Base-by-base conservation (phyloP, 257 asterid species). In the Penstemon eatonii region DNA sequence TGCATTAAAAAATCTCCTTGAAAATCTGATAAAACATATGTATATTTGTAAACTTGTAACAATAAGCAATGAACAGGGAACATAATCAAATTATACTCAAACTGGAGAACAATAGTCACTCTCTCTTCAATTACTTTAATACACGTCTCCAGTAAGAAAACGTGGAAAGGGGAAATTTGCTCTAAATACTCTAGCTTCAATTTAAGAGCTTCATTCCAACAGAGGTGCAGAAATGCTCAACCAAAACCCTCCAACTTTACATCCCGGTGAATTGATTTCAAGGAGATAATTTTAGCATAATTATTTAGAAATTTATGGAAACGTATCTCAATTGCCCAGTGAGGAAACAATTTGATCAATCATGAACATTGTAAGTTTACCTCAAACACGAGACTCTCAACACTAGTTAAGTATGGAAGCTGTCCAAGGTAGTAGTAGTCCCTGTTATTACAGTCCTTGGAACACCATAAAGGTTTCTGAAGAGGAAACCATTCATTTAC, bases 391-490 rank as follows among this genome's bases (percentile, higher is more conserved):
- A 94, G 82, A 82, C 93, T 87, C 83, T 81, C 96, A 0, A 81
- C 18, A 43, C 77, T 76, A 67, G 85, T 89, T 79, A 94, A 82
- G 80, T 83, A 94, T 49, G 99, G 99, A 45, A 94, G 88, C 85
- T 91, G 80, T 70, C 99, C 99, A 47, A 94, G 85, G 78, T 80
- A 94, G 88, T 83, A 94, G 83, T 84, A 94, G 6, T 54, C 86
- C 86, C 95, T 83, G 53, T 87, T 38, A 66, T 81, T 84, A 87
- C 99, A 94, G 50, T 81, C 73, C 78, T 74, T 76, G 70, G 85
- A 72, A 81, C 99, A 94, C 99, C 99, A 94, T 70, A 94, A 76
- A 73, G 99, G 99, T 86, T 84, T 91, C 99, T 94, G 96, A 79
- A 63, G 75, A 55, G 63, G 66, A 77, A 75, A 72, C 41, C 55